Base-by-base conservation (phyloP, 129 eudicot species). In the Flaveria trinervia region DNA sequence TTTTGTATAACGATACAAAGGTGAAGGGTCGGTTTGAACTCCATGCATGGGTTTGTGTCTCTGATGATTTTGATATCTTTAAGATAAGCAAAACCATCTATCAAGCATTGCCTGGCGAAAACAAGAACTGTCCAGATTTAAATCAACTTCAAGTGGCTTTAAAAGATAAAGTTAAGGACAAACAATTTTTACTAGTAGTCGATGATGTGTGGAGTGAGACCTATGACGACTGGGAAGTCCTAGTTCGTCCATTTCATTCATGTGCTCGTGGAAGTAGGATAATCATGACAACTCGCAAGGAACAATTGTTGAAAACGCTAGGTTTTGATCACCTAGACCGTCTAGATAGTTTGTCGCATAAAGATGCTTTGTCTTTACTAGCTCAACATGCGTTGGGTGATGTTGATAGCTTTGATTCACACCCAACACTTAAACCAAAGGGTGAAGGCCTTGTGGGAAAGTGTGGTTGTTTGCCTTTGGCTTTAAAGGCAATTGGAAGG, bases 201-300 rank as follows among this genome's bases (percentile, higher is more conserved):
- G 90, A 86, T 60, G 85, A 86, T 74, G 77, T 86, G 11, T 88
- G 92, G 92, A 77, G 73, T 52, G 79, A 83, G 44, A 43, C 70
- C 44, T 26, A 69, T 23, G 66, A 10, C 1, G 80, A 66, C 0
- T 88, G 89, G 89, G 72, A 65, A 16, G 52, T 5, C 7, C 65
- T 88, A 5, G 62, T 41, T 7, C 71, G 71, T 7, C 86, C 85
- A 13, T 75, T 88, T 1, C 66, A 25, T 0, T 25, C 17, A 2
- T 84, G 87, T 41, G 76, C 75, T 17, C 72, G 75, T 0, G 84
- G 89, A 61, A 88, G 92, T 66, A 85, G 49, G 74, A 57, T 88
- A 65, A 60, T 88, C 13, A 77, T 81, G 7, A 88, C 92, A 7
- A 80, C 92, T 64, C 85, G 87, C 12, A 78, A 64, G 26, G 30